A percentile compares a stretch with the other conserved stretches of the same genome.
Conservation (phyloP, 2,329 filamentous ascomycete species). For the Byssochlamys sp. region DNA sequence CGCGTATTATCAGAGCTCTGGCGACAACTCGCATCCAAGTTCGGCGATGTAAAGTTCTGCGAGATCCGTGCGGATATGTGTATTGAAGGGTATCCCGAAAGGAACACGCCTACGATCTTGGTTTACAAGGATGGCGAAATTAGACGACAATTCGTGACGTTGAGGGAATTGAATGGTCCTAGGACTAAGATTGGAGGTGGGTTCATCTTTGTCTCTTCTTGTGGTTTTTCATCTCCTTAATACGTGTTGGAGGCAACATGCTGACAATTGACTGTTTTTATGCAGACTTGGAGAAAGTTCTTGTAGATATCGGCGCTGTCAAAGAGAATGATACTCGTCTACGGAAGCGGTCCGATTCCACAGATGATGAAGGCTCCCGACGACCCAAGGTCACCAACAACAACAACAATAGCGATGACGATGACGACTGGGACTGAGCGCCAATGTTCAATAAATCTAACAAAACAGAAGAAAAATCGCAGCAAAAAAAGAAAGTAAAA, state of each 20-base stretch:
- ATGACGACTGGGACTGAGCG: constrained; percentile 49
- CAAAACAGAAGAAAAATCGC: not conserved
- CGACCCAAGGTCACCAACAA: constrained; percentile 45
- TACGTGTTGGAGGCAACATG: not conserved
- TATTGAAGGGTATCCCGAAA: constrained; percentile 91
- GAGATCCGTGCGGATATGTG: constrained; percentile 87
- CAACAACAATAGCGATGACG: constrained; percentile 33
- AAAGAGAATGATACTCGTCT: constrained; percentile 69
- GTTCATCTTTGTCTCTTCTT: constrained; percentile 1
- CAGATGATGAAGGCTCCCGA: constrained; percentile 41
- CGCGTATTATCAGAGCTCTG: constrained; percentile 75
- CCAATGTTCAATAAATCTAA: not conserved
- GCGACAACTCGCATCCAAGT: constrained; percentile 72
- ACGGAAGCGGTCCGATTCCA: constrained; percentile 46
- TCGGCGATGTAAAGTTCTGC: constrained; percentile 93
- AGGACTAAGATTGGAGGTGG: constrained; percentile 54
- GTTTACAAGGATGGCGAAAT: constrained; percentile 91
- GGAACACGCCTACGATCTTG: constrained; percentile 86
- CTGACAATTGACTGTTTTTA: not conserved
- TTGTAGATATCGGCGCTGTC: constrained; percentile 74
- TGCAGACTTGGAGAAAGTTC: constrained; percentile 63
- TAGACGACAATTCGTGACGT: constrained; percentile 79
- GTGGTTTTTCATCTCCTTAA: not conserved
- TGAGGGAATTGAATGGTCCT: constrained; percentile 66
- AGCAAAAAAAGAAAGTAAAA: too few species aligned